Evolutionary conservation across 768 basidiomycete species (phyloP).

Genomic region (Suillus subalutaceus): DNA sequence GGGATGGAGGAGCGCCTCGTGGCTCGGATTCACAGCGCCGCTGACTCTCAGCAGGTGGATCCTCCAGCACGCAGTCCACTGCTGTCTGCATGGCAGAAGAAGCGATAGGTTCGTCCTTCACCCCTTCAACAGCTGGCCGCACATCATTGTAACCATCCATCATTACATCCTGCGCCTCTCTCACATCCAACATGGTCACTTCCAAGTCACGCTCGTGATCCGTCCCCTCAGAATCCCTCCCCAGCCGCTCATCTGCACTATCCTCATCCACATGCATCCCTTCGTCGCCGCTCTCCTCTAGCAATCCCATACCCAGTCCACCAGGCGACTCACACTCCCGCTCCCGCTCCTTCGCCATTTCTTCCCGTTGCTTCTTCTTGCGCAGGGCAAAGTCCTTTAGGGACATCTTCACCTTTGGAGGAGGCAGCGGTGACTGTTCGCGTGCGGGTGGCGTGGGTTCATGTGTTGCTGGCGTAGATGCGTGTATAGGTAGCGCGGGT

Average conservation of each 20-base stretch:
- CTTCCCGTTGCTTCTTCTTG: constrained; percentile 55
- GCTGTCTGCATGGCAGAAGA: neutral
- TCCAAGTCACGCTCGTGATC: constrained; percentile 2
- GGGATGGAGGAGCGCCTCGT: neutral
- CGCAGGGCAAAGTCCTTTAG: constrained; percentile 59
- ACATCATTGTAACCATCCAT: constrained; percentile 14
- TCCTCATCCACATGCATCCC: constrained; percentile 18
- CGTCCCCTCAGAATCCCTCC: neutral
- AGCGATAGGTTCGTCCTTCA: neutral
- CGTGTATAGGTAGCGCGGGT: neutral
- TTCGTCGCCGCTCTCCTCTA: constrained; percentile 4
- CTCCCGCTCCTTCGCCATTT: constrained; percentile 28
- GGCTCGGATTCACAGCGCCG: neutral
- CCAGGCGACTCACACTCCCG: constrained; percentile 13
- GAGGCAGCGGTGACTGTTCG: constrained; percentile 34
- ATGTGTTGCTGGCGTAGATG: constrained; percentile 11
- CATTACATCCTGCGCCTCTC: constrained; percentile 16
- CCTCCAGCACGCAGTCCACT: neutral
- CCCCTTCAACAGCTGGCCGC: constrained; percentile 6
- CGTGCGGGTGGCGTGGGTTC: constrained; percentile 14
- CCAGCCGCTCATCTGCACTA: constrained; percentile 10
- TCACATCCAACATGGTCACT: neutral
- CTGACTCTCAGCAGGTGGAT: neutral
- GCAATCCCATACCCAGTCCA: neutral
- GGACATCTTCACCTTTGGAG: constrained; percentile 58